Base-by-base conservation (phyloP, 306 rosid genomes). In the Pterocarpus macrocarpus region DNA sequence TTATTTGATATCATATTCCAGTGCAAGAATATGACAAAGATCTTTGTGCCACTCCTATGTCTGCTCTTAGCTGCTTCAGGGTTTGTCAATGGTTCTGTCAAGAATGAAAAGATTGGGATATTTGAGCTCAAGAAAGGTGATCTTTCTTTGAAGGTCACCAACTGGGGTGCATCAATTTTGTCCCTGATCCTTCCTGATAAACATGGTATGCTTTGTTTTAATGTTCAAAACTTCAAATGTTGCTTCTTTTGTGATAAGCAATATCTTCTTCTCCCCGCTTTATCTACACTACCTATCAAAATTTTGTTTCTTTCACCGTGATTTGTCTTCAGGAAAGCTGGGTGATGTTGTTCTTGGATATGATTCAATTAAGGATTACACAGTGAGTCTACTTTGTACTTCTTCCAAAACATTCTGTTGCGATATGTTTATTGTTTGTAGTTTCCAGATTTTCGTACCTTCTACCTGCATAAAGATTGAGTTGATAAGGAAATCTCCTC, bases 271-370 rank as follows among this genome's bases (percentile, higher is more conserved):
- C 1, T 69, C 7, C 1, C 17, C 28, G 1, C 28, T 22, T 22
- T 22, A 1, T 22, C 28, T 0, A 22, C 28, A 22, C 28, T 22
- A 22, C 1, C 1, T 22, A 0, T 22, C 43, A 15, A 49, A 62
- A 16, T n/a, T 13, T 70, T 78, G 41, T 14, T 36, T 44, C 30
- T 15, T 22, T 80, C 33, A 52, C 33, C 75, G 58, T 73, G 59
- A 43, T 69, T 28, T 79, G 50, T 74, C 15, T 85, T 5, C 78
- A 94, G 98, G 95, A 79, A 90, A 90, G 73, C 78, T 89, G 64
- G 92, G 78, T 62, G 97, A 94, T 92, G 83, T 92, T 62, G 84
- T 90, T 88, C 95, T 94, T 67, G 98, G 97, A 63, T 94, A 90
- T 66, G 84, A 92, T 83, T 86, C 98, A 71, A 4, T 90, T 64